phyloP scores from a whole-genome alignment of 257 asterid species.

The Solanum etuberosum region DNA sequence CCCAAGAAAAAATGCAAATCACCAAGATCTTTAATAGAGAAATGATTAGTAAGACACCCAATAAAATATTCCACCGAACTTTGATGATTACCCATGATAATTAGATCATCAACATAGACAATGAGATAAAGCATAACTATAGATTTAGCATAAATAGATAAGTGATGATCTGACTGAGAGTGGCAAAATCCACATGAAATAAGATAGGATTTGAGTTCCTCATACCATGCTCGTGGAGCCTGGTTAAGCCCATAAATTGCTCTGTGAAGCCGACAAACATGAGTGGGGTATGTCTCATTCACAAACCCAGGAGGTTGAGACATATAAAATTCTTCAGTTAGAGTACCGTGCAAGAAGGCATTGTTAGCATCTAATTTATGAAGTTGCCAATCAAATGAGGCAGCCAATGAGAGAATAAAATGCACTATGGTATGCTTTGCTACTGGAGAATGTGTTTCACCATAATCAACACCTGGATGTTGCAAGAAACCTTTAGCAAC shows the following conservation, averaged over 20 bases:
- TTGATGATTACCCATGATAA: neutral
- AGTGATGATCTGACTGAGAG: neutral
- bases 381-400: neutral
- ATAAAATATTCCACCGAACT: neutral
- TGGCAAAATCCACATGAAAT: neutral
- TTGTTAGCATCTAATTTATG: neutral
- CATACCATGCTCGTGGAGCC: neutral
- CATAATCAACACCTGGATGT: neutral
- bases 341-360: neutral
- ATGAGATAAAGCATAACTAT: neutral
- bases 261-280: neutral
- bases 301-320: neutral
- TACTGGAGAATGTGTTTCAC: neutral
- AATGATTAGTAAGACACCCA: neutral
- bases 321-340: neutral
- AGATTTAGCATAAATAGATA: neutral
- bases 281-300: neutral
- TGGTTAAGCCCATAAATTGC: neutral
- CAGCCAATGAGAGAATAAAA: neutral
- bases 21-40: neutral
- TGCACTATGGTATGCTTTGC: neutral
- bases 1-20: neutral
- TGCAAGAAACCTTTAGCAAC: neutral
- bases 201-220: neutral
- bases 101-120: neutral